Percentiles rank a stretch among this genome's conserved stretches.
Evolutionary conservation across 345 rosid genomes (phyloP).

Genomic region (Gossypium stocksii): DNA sequence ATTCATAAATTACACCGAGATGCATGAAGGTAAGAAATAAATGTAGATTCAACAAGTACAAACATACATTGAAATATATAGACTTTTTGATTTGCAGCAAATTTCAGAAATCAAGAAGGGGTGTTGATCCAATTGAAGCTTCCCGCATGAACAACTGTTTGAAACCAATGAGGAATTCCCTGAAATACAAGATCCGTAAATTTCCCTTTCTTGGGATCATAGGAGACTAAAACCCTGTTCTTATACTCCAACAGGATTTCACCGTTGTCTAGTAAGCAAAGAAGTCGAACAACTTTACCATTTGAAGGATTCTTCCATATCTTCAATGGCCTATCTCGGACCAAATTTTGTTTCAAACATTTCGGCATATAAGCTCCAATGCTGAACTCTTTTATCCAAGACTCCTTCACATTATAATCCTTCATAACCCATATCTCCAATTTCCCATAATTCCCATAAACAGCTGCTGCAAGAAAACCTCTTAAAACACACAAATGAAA

Average conservation of each 20-base stretch:
- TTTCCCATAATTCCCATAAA: constrained; percentile 61
- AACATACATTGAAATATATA: neutral
- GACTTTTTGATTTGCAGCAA: neutral
- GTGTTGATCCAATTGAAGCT: constrained; percentile 62
- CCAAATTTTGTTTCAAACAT: constrained; percentile 53
- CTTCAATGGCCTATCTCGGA: constrained; percentile 42
- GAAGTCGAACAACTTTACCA: constrained; percentile 49
- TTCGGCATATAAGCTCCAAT: constrained; percentile 71
- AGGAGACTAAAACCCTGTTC: constrained; percentile 59
- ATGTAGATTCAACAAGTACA: constrained; percentile 1
- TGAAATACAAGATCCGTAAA: constrained; percentile 55
- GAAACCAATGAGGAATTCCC: constrained; percentile 76
- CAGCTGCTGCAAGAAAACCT: constrained; percentile 64
- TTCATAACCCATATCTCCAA: constrained; percentile 91
- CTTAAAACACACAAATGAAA: constrained; percentile 48
- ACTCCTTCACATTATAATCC: constrained; percentile 53
- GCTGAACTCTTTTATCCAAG: constrained; percentile 63
- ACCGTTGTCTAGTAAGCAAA: constrained; percentile 57
- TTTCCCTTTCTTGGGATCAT: constrained; percentile 54
- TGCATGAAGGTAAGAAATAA: neutral
- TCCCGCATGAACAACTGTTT: constrained; percentile 61
- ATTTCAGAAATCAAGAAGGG: constrained; percentile 26
- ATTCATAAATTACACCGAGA: neutral
- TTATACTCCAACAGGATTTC: constrained; percentile 80
- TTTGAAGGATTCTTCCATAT: constrained; percentile 43